These are phyloP conservation scores for Yamadazyma scolyti DNA, from an alignment of 805 yeast genomes.

Conservation along the genomic window DNA sequence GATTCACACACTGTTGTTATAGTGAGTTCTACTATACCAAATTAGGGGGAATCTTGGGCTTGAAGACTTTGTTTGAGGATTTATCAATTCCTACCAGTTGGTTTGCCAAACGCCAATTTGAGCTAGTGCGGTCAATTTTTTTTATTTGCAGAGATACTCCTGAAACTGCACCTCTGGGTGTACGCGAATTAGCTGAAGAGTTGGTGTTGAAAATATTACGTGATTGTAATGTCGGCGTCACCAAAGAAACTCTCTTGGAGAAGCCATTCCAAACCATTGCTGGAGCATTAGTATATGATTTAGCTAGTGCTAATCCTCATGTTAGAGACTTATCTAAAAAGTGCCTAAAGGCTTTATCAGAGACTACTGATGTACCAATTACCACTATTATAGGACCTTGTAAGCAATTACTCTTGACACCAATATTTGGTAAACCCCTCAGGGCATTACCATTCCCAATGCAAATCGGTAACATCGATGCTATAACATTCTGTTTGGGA, in stretches of 20 bases:
- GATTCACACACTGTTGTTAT: slow-evolving; percentile 87
- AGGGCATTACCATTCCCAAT: slow-evolving; percentile 96
- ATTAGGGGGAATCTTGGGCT: slow-evolving; percentile 84
- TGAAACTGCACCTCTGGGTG: slow-evolving; percentile 78
- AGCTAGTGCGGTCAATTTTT: slow-evolving; percentile 78
- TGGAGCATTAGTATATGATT: slow-evolving; percentile 87
- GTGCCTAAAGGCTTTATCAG: slow-evolving; percentile 64
- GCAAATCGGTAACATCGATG: slow-evolving; percentile 98
- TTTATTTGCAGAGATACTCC: slow-evolving; percentile 91
- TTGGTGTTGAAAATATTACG: slow-evolving; percentile 61
- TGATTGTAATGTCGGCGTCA: slow-evolving; percentile 59
- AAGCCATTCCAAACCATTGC: slow-evolving; percentile 77
- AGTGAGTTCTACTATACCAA: slow-evolving; percentile 84
- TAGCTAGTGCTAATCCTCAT: slow-evolving; percentile 80
- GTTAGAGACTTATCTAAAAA: slow-evolving; percentile 81
- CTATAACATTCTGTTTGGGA: slow-evolving; percentile 86
- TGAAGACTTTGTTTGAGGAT: slow-evolving; percentile 68
- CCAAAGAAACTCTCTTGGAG: slow-evolving; percentile 59
- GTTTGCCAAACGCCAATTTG: slow-evolving; percentile 76
- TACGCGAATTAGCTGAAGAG: slow-evolving; percentile 65
- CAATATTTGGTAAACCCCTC: slow-evolving; percentile 94
- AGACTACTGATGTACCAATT: slow-evolving; percentile 64
- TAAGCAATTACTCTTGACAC: slow-evolving; percentile 76
- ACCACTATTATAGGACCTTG: slow-evolving; percentile 79
- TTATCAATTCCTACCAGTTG: slow-evolving; percentile 65